These are phyloP conservation scores for Melocanna baccifera DNA, from an alignment of 176 grass and related monocot species.

Conservation along the genomic window DNA sequence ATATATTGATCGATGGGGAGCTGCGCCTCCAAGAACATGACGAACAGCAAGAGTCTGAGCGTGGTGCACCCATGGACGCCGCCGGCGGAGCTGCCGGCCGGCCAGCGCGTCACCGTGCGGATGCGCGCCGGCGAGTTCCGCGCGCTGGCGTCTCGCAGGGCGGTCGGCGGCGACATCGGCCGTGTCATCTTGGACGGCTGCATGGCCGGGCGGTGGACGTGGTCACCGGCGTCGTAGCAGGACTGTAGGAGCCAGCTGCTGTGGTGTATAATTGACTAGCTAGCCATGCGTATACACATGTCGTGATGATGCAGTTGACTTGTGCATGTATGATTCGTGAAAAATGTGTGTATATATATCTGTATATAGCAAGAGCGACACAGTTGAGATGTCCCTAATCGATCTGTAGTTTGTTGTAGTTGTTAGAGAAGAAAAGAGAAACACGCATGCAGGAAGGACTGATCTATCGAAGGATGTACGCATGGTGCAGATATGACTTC, in stretches of 20 bases:
- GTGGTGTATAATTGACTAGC: not conserved
- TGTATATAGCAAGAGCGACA: not conserved
- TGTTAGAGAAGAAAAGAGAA: not conserved
- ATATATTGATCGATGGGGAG: conserved; percentile 40
- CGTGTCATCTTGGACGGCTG: conserved; percentile 64
- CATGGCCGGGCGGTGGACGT: conserved; percentile 52
- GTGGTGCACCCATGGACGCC: conserved; percentile 52
- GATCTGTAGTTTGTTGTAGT: not conserved
- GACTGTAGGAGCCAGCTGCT: not conserved
- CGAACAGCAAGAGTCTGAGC: not conserved
- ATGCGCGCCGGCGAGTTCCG: conserved; percentile 58
- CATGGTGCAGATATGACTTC: not conserved
- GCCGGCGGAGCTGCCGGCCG: not conserved
- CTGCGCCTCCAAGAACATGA: conserved; percentile 29
- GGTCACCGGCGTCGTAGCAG: conserved; percentile 20
- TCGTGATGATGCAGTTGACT: not conserved
- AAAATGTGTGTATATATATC: not conserved
- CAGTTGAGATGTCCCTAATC: not conserved
- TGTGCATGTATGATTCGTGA: not conserved
- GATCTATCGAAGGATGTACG: not conserved
- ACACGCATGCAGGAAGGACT: not conserved
- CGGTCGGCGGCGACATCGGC: conserved; percentile 1
- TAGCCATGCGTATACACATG: not conserved
- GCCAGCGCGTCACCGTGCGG: conserved; percentile 50
- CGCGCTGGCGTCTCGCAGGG: not conserved